These are phyloP conservation scores for Hawksworthiomyces lignivorus DNA, from an alignment of 2,329 filamentous ascomycete genomes.

Conservation along the genomic window DNA sequence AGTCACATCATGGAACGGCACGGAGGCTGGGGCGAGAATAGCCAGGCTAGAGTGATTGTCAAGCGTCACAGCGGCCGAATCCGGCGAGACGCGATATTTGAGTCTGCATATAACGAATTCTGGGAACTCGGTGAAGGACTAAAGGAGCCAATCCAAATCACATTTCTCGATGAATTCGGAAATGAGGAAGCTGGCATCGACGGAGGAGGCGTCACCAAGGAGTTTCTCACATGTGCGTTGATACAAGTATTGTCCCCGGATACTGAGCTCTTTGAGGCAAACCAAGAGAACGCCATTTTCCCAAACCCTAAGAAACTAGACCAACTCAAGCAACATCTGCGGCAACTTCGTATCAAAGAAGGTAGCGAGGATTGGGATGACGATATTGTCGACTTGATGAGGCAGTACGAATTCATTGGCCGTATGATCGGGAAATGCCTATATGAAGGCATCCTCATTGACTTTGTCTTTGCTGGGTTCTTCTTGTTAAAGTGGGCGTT, in stretches of 20 bases:
- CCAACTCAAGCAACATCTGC: slow-evolving; percentile 53
- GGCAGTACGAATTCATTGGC: slow-evolving; percentile 83
- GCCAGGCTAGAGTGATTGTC: slow-evolving; percentile 30
- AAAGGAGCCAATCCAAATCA: slow-evolving; percentile 94
- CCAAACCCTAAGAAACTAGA: slow-evolving; percentile 77
- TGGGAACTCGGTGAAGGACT: slow-evolving; percentile 72
- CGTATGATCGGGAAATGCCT: slow-evolving; percentile 92
- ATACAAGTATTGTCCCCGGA: slow-evolving; percentile 67
- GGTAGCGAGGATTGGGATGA: slow-evolving; percentile 49
- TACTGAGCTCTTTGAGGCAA: slow-evolving; percentile 65
- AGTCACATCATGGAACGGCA: slow-evolving; percentile 44
- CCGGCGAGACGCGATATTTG: slow-evolving; percentile 68
- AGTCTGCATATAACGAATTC: slow-evolving; percentile 79
- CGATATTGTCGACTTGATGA: slow-evolving; percentile 53
- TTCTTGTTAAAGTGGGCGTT: slow-evolving; percentile 94
- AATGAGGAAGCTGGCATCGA: slow-evolving; percentile 88
- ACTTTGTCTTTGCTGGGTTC: slow-evolving; percentile 88
- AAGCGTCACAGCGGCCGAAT: slow-evolving; percentile 71
- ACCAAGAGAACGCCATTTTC: slow-evolving; percentile 78
- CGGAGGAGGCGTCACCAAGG: slow-evolving; percentile 93
- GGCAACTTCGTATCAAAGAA: slow-evolving; percentile 42
- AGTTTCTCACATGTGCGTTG: slow-evolving; percentile 86
- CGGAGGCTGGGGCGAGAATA: slow-evolving; percentile 17
- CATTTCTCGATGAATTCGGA: slow-evolving; percentile 87
- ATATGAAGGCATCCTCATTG: slow-evolving; percentile 92